phyloP scores from a whole-genome alignment of 2,329 filamentous ascomycete species.

The Diaporthe destruens region DNA sequence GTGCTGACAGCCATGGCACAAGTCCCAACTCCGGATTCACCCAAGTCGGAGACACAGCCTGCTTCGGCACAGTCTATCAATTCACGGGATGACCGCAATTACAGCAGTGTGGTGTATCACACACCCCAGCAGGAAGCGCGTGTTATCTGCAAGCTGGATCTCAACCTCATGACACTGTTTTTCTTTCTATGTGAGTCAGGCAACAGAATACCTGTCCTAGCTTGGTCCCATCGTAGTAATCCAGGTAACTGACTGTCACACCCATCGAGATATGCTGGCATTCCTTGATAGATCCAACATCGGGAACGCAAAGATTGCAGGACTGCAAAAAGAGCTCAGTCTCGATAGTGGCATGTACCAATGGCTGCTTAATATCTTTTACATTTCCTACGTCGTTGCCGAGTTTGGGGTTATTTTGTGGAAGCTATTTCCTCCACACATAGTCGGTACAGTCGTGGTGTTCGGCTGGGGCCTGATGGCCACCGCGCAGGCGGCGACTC shows the following conservation, averaged over 20 bases:
- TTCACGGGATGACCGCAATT: background rate
- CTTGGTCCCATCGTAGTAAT: background rate
- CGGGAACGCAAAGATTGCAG: slow-evolving; percentile 23
- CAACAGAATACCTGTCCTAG: too few relatives aligned
- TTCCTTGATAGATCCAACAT: slow-evolving; percentile 24
- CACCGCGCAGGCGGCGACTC: slow-evolving; percentile 16
- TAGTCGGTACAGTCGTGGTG: slow-evolving; percentile 11
- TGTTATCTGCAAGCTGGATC: slow-evolving; percentile 18
- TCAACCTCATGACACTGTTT: slow-evolving; percentile 23
- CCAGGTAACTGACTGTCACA: background rate
- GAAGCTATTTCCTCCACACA: slow-evolving; percentile 19
- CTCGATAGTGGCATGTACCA: slow-evolving; percentile 5
- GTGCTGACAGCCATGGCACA: background rate
- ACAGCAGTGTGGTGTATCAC: background rate
- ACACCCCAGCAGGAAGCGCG: slow-evolving; percentile 2
- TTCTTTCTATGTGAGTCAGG: slow-evolving; percentile 12
- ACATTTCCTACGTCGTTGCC: slow-evolving; percentile 22
- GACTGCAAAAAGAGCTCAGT: background rate
- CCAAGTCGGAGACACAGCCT: slow-evolving; percentile 12
- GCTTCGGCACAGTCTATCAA: background rate
- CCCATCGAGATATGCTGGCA: slow-evolving; percentile 14
- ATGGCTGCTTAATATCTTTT: slow-evolving; percentile 27
- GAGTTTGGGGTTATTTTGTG: background rate
- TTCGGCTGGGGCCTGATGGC: slow-evolving; percentile 13
- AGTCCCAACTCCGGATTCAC: background rate